Conservation (phyloP, 2,329 filamentous ascomycete species). For the Eutypella sp. region DNA sequence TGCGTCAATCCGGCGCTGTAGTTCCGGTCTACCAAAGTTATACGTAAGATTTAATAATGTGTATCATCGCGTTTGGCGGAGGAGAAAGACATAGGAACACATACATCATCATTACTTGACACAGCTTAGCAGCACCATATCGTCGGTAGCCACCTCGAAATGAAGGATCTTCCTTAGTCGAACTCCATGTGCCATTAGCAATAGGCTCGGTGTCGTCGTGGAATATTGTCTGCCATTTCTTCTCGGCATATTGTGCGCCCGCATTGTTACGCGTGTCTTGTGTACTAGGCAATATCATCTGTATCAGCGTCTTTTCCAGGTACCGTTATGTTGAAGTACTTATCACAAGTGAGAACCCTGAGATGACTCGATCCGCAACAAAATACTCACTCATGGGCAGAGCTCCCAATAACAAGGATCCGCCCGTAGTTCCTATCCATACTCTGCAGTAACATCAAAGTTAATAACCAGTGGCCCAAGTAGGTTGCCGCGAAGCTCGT, state of each 20-base stretch:
- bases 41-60: too few species aligned
- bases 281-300: not conserved
- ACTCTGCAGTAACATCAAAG: constrained; percentile 18
- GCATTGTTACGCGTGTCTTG: constrained; percentile 1
- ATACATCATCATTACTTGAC: constrained; percentile 1
- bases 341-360: too few species aligned
- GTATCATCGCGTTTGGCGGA: too few species aligned
- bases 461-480: constrained; percentile 21
- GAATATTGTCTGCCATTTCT: constrained; percentile 11
- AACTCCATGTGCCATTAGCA: not conserved
- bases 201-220: not conserved
- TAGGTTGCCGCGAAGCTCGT: constrained; percentile 18
- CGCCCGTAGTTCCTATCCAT: constrained; percentile 15
- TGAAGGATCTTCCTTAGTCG: not conserved
- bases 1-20: not conserved
- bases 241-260: constrained; percentile 5
- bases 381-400: constrained; percentile 28
- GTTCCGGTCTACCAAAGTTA: too few species aligned
- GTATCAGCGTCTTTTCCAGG: not conserved
- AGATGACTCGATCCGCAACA: too few species aligned
- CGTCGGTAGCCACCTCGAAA: not conserved
- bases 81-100: too few species aligned
- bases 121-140: not conserved
- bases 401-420: constrained; percentile 16
- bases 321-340: too few species aligned